Conservation (phyloP, 2,329 filamentous ascomycete species). For the Capronia americana region DNA sequence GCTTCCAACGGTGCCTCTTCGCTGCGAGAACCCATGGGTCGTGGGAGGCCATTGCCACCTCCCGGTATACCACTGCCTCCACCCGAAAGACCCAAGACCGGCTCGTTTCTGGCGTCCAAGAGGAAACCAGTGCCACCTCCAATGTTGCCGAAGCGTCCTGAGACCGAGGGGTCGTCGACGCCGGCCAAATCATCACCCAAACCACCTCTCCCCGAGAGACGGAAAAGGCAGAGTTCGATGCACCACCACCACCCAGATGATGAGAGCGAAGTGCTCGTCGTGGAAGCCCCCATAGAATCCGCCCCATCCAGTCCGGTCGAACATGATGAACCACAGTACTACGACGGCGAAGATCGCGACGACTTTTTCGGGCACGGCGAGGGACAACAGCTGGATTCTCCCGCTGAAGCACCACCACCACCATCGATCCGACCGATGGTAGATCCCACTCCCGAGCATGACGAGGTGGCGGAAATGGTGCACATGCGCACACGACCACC, state of each 20-base stretch:
- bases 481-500: constrained; percentile 3
- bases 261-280: constrained; percentile 64
- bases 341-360: constrained; percentile 28
- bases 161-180: constrained; percentile 25
- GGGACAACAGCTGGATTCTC: neutral
- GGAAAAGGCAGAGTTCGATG: constrained; percentile 49
- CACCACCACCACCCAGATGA: constrained; percentile 37
- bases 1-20: constrained; percentile 49
- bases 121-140: constrained; percentile 67
- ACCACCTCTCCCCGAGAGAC: constrained; percentile 54
- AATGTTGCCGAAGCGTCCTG: constrained; percentile 42
- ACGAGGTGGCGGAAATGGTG: constrained; percentile 3
- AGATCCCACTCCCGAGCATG: neutral
- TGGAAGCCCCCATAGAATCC: constrained; percentile 69
- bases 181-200: constrained; percentile 40
- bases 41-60: constrained; percentile 80
- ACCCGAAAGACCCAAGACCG: constrained; percentile 65
- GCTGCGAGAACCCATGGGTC: constrained; percentile 75
- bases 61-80: constrained; percentile 78
- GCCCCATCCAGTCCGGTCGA: constrained; percentile 60
- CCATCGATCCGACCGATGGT: neutral
- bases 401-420: neutral
- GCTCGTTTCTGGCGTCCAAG: constrained; percentile 65
- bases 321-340: constrained; percentile 34
- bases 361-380: constrained; percentile 41